A percentile compares a stretch with the other conserved stretches of the same genome.
Conservation (phyloP, 2,329 filamentous ascomycete species). For the Alternaria arborescens region DNA sequence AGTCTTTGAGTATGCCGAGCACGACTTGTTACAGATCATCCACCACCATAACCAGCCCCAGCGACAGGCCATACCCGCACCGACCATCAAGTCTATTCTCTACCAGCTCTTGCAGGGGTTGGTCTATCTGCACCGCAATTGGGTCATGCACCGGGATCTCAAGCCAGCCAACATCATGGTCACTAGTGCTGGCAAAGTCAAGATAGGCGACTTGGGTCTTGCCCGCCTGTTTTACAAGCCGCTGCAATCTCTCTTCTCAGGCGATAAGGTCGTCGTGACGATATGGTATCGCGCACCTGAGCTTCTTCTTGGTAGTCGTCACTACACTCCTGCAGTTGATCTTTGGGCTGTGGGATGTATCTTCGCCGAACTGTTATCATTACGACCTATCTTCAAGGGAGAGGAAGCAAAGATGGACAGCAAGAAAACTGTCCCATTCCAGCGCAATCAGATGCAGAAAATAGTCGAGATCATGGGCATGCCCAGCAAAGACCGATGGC, state of each 20-base stretch:
- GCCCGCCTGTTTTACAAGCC: constrained; percentile 95
- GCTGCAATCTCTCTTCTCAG: constrained; percentile 86
- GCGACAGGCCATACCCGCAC: constrained; percentile 84
- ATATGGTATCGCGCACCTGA: constrained; percentile 99
- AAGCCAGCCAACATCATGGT: constrained; percentile 99
- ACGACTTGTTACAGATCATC: constrained; percentile 96
- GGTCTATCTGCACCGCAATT: constrained; percentile 93
- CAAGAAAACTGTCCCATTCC: constrained; percentile 97
- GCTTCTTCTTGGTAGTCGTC: constrained; percentile 87
- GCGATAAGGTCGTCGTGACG: constrained; percentile 97
- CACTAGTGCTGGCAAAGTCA: constrained; percentile 86
- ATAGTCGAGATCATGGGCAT: constrained; percentile 96
- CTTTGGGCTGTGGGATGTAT: constrained; percentile 99
- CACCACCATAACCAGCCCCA: constrained; percentile 94
- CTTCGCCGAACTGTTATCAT: constrained; percentile 88
- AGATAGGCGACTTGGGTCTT: constrained; percentile 92
- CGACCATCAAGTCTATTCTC: constrained; percentile 91
- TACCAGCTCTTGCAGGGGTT: constrained; percentile 95
- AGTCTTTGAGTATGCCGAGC: constrained; percentile 98
- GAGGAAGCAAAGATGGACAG: constrained; percentile 99
- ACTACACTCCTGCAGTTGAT: constrained; percentile 97
- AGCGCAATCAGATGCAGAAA: constrained; percentile 98
- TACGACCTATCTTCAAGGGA: constrained; percentile 96
- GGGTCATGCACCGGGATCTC: constrained; percentile 95
- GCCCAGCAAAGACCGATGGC: constrained; percentile 89